A percentile compares a stretch with the other conserved stretches of the same genome.
Evolutionary conservation across 352 stramenopile species (phyloP).

Genomic region (Globisporangium carolinianum): DNA sequence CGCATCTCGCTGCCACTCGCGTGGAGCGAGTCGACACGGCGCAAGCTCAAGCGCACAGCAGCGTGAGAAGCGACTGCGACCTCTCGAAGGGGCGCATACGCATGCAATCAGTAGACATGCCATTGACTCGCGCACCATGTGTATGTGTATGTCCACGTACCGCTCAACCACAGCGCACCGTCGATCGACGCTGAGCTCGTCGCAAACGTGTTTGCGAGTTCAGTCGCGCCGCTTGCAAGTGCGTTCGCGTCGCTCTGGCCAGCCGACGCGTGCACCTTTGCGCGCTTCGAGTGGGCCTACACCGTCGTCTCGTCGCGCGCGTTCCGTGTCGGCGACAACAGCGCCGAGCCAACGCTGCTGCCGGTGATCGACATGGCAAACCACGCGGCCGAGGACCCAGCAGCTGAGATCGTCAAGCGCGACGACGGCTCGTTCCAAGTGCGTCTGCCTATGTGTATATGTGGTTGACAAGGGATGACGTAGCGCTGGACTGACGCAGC

Average conservation of each 20-base stretch:
- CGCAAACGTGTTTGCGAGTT: constrained; percentile 34
- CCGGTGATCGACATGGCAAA: constrained; percentile 81
- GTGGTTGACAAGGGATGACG: too few relatives aligned
- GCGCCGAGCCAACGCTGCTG: constrained; percentile 45
- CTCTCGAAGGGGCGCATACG: too few relatives aligned
- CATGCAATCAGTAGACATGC: too few relatives aligned
- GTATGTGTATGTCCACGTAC: not conserved
- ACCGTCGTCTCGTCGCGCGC: constrained; percentile 60
- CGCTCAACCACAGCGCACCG: constrained; percentile 17
- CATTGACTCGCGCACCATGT: not conserved
- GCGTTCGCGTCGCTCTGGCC: constrained; percentile 40
- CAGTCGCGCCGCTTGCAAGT: constrained; percentile 23
- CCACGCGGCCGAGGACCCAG: constrained; percentile 33
- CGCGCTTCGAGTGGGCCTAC: constrained; percentile 60
- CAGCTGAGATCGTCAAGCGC: constrained; percentile 41
- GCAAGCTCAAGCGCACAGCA: constrained; percentile 40
- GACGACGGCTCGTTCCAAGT: constrained; percentile 44
- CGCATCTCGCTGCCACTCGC: constrained; percentile 40
- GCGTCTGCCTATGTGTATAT: constrained; percentile 2
- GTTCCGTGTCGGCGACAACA: constrained; percentile 24
- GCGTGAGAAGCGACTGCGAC: constrained; percentile 18
- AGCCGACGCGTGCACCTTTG: constrained; percentile 22
- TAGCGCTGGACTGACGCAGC: too few relatives aligned
- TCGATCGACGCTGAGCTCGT: constrained; percentile 56
- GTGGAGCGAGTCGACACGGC: constrained; percentile 23